These are phyloP conservation scores for Pythium oligandrum DNA, from an alignment of 352 stramenopile genomes.

Conservation along the genomic window DNA sequence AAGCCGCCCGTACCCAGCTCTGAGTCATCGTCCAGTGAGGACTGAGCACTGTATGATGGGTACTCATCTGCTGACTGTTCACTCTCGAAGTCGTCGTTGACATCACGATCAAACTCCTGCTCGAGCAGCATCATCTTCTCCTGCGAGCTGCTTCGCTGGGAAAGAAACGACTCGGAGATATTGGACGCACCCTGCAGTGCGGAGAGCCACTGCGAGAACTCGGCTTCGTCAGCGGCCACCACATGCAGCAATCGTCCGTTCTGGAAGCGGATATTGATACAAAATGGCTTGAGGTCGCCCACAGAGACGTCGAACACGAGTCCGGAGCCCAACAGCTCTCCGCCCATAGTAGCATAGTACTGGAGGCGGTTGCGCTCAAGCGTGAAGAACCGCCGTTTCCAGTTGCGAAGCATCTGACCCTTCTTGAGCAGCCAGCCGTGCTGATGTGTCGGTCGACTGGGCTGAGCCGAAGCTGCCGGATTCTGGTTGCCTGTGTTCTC, in stretches of 20 bases:
- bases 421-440: conserved; percentile 77
- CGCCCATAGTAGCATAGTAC: conserved; percentile 40
- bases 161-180: conserved; percentile 56
- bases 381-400: conserved; percentile 79
- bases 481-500: neutral
- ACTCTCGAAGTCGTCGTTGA: conserved; percentile 16
- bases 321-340: conserved; percentile 48
- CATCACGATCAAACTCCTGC: conserved; percentile 50
- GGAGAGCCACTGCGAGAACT: conserved; percentile 52
- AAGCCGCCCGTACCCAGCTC: conserved; percentile 24
- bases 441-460: neutral
- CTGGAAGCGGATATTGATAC: conserved; percentile 66
- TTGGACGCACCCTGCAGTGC: conserved; percentile 52
- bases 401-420: conserved; percentile 78
- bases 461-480: neutral
- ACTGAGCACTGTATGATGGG: neutral
- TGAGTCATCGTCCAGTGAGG: conserved; percentile 12
- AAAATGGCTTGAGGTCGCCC: conserved; percentile 54
- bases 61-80: neutral
- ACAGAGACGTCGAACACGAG: conserved; percentile 62
- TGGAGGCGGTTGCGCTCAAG: conserved; percentile 55
- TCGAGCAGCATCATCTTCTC: conserved; percentile 22
- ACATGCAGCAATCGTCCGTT: conserved; percentile 66
- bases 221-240: conserved; percentile 44
- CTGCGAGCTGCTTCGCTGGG: conserved; percentile 25